Evolutionary conservation across 371 early-diverging fungal genomes (phyloP), one percentile per base, ranked within the genome.

Genomic region (Circinella umbellata): DNA sequence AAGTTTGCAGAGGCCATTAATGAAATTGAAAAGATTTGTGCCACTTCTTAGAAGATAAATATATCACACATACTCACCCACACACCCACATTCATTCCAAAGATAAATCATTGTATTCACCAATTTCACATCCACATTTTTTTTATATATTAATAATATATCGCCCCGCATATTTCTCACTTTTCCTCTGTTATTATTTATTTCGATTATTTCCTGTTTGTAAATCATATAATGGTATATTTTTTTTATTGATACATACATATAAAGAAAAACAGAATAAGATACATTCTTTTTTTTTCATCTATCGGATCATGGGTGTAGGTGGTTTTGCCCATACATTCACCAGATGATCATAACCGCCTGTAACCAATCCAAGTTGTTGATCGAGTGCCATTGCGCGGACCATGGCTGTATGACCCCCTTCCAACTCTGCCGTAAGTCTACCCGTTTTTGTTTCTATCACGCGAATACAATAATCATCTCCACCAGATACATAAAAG

Each of bases 401-500:
- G 17, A 75, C 64, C 72, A 75, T 72, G 20, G 72, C 67, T 10
- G 61, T 72, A 39, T 75, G 75, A 85, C 37, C 78, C 1, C 91
- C 91, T 10, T 71, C 68, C 61, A 93, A 69, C 42, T 76, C 80
- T 10, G 75, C 77, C 0, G 88, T 74, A 4, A 84, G 63, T 35
- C 72, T 74, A 11, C 88, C 90, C 0, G 86, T 76, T n/a, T 81
- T 84, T n/a, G 88, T 85, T 39, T 92, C 89, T 68, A 87, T 83
- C 5, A 91, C 84, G 15, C 82, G 73, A 20, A 92, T 83, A 42
- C 79, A 69, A 63, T 82, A 69, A 68, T 92, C 92, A 70, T 92
- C 91, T 7, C 75, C 73, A 38, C 91, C 91, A 6, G 85, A 86
- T 1, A 89, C 89, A 72, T 88, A 91, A 69, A 94, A 85, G 60